These are phyloP conservation scores for Eutrema japonicum DNA, from an alignment of 345 rosid genomes.

Conservation along the genomic window DNA sequence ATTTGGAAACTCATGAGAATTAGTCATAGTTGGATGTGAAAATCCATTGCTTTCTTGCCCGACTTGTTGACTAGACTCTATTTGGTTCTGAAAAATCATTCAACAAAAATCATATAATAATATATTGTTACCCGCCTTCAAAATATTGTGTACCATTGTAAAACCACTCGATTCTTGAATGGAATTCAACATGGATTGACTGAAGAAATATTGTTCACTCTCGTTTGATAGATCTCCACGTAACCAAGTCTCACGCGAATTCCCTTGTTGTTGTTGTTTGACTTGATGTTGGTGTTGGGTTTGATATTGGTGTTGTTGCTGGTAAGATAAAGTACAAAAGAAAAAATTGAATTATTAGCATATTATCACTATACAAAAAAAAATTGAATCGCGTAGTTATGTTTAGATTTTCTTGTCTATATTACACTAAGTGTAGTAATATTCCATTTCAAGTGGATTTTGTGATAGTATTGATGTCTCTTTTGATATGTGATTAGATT, in stretches of 20 bases:
- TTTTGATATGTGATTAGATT: not conserved
- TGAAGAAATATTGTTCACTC: not conserved
- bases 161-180: not conserved
- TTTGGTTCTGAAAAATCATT: slow-evolving; percentile 5
- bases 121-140: not conserved
- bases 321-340: not conserved
- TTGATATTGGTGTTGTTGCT: not conserved
- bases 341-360: not conserved
- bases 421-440: not conserved
- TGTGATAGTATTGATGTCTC: not conserved
- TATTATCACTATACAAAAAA: too few relatives aligned
- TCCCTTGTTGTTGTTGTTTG: slow-evolving; percentile 5
- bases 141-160: slow-evolving; percentile 9
- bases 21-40: slow-evolving; percentile 1
- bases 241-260: not conserved
- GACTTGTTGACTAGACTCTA: not conserved
- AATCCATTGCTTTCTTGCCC: not conserved
- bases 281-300: not conserved
- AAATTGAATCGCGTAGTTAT: not conserved
- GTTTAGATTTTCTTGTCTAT: not conserved
- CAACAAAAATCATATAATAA: not conserved
- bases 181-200: not conserved
- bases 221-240: not conserved
- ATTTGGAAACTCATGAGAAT: slow-evolving; percentile 13
- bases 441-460: slow-evolving; percentile 25